A percentile compares a stretch with the other conserved stretches of the same genome.
Conservation (phyloP, 495 filamentous ascomycete species). For the Penicillium fimorum region DNA sequence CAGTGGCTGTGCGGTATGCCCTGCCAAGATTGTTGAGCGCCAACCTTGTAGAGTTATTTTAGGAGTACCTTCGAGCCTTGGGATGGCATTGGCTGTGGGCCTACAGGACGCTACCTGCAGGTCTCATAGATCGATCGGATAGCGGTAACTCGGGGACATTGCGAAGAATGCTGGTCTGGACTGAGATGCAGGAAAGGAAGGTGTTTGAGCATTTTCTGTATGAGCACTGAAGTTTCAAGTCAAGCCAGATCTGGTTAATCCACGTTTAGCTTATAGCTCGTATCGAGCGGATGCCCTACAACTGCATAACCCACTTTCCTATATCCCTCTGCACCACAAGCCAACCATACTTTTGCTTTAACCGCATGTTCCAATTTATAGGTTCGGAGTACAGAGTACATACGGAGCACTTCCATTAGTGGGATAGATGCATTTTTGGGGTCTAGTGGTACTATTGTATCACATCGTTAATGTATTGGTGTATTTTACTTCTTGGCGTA, state of each 20-base stretch:
- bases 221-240: background rate
- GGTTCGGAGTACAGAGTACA: too few relatives aligned
- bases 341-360: background rate
- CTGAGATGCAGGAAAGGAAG: slow-evolving; percentile 4
- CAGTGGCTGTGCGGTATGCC: slow-evolving; percentile 1
- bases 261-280: slow-evolving; percentile 2
- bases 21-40: slow-evolving; percentile 4
- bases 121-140: slow-evolving; percentile 12
- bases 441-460: background rate
- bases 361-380: slow-evolving; percentile 6
- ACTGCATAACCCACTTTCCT: background rate
- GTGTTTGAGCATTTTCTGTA: background rate
- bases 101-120: slow-evolving; percentile 5
- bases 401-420: background rate
- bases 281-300: background rate
- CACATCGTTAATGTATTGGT: background rate
- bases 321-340: background rate
- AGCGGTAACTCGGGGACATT: slow-evolving; percentile 8
- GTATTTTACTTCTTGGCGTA: slow-evolving; percentile 6
- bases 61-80: background rate
- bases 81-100: background rate
- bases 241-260: background rate
- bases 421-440: background rate
- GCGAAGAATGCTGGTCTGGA: background rate
- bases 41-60: slow-evolving; percentile 6